phyloP scores from a whole-genome alignment of 768 basidiomycete genomes.

The Agaricus blazei region DNA sequence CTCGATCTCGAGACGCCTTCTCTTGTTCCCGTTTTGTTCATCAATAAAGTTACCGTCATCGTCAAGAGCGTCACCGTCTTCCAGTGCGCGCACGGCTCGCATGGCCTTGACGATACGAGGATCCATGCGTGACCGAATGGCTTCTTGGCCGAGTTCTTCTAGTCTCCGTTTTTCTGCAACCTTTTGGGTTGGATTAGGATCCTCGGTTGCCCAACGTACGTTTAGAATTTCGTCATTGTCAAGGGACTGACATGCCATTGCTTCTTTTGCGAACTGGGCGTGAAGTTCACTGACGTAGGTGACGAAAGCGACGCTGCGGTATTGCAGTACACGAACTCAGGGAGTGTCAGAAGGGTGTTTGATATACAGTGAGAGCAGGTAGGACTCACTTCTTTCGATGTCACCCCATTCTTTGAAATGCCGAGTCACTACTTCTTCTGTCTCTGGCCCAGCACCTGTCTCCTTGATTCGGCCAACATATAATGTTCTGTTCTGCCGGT shows the following conservation, averaged over 20 bases:
- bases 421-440: constrained; percentile 82
- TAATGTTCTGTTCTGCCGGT: constrained; percentile 87
- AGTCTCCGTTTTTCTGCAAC: constrained; percentile 79
- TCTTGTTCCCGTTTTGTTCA: constrained; percentile 25
- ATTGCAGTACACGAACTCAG: constrained; percentile 84
- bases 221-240: constrained; percentile 98
- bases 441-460: constrained; percentile 82
- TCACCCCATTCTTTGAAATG: constrained; percentile 97
- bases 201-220: constrained; percentile 98
- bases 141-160: constrained; percentile 81
- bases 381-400: constrained; percentile 78
- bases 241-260: constrained; percentile 97
- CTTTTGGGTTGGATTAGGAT: constrained; percentile 92
- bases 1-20: constrained; percentile 27
- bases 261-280: constrained; percentile 96
- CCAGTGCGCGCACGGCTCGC: constrained; percentile 78
- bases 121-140: constrained; percentile 82
- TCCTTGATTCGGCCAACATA: constrained; percentile 95
- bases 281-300: constrained; percentile 83
- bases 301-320: constrained; percentile 95
- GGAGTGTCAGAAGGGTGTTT: constrained; percentile 1
- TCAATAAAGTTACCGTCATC: constrained; percentile 33
- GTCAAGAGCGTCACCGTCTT: constrained; percentile 63
- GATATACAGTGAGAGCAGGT: background rate
- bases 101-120: constrained; percentile 87